Evolutionary conservation across 1,284 basidiomycete species (phyloP).

Genomic region (Anthracocystis walkeri): DNA sequence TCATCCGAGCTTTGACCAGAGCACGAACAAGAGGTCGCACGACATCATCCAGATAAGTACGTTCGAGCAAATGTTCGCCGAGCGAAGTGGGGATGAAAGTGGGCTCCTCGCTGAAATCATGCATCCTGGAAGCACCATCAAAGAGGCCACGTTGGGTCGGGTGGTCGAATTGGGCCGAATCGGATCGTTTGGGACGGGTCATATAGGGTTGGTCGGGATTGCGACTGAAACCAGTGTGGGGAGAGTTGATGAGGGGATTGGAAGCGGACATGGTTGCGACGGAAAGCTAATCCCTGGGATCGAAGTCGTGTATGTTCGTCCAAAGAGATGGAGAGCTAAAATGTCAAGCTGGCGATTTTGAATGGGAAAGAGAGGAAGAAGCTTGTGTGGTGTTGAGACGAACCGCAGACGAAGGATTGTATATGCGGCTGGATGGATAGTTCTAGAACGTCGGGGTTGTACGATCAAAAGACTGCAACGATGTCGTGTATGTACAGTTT

Average conservation of each 20-base stretch:
- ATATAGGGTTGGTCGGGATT: constrained; percentile 18
- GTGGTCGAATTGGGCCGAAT: constrained; percentile 18
- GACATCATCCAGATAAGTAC: constrained; percentile 54
- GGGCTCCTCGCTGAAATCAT: constrained; percentile 28
- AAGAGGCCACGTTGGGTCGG: constrained; percentile 14
- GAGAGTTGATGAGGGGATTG: constrained; percentile 36
- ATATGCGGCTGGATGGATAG: too few species aligned
- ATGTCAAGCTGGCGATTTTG: constrained; percentile 2
- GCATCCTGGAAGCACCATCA: constrained; percentile 15
- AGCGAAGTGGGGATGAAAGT: constrained; percentile 46
- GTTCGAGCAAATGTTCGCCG: constrained; percentile 46
- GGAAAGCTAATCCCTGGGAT: constrained; percentile 20
- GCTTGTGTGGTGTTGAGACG: background rate
- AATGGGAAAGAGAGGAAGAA: background rate
- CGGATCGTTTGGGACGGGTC: constrained; percentile 37
- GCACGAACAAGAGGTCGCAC: constrained; percentile 51
- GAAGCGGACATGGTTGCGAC: constrained; percentile 32
- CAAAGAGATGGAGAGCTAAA: constrained; percentile 24
- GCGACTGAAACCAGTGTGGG: constrained; percentile 20
- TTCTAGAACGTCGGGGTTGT: too few species aligned
- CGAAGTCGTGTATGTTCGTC: constrained; percentile 50
- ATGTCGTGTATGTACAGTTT: too few species aligned
- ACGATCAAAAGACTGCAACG: too few species aligned
- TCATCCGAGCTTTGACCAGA: constrained; percentile 46
- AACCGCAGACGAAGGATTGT: too few species aligned